Base-by-base conservation (phyloP, 139 green algal genomes). In the Coccomyxa sp. region DNA sequence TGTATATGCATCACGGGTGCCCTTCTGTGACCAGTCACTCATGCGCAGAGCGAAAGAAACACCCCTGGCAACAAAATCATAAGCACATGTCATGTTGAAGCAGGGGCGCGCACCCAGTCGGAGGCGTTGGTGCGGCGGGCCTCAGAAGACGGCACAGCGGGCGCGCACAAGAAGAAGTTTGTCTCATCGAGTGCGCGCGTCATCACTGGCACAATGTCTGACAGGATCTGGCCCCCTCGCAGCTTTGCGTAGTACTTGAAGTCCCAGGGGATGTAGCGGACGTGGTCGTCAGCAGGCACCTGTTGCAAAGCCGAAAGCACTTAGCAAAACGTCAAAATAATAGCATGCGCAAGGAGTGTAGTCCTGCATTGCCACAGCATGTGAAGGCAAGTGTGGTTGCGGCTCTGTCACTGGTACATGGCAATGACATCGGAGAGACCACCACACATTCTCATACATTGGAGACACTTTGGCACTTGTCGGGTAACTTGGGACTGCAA, bases 181-280 rank as follows among this genome's bases (percentile, higher is more conserved):
- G 77, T 86, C 9, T 74, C 82, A 27, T 90, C 76, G 13, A 95
- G 84, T 28, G 81, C 76, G 17, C 85, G 32, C 27, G 63, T 67
- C 25, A 92, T 88, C 31, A 93, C 80, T 38, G 87, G 79, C 17
- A 76, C 58, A 18, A 97, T 88, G 86, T 93, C 90, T 18, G 74
- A 38, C 76, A 97, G 89, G 28, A 97, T 88, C 79, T 90, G 91
- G 67, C 68, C 77, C 25, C 90, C 88, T 3, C 81, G 88, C 80
- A 86, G 88, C 85, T 96, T 96, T 63, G 92, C 90, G 51, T 92
- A 86, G 79, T 92, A 88, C 23, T 91, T 83, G 82, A 97, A 94
- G 86, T 98, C 95, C 90, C 90, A 98, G 17, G 94, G 87, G 13
- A 95, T 82, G 87, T 94, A 93, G 13, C 86, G 51, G 16, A 95